Evolutionary conservation across 2,329 filamentous ascomycete species (phyloP).

Genomic region (Neopestalotiopsis sp.): DNA sequence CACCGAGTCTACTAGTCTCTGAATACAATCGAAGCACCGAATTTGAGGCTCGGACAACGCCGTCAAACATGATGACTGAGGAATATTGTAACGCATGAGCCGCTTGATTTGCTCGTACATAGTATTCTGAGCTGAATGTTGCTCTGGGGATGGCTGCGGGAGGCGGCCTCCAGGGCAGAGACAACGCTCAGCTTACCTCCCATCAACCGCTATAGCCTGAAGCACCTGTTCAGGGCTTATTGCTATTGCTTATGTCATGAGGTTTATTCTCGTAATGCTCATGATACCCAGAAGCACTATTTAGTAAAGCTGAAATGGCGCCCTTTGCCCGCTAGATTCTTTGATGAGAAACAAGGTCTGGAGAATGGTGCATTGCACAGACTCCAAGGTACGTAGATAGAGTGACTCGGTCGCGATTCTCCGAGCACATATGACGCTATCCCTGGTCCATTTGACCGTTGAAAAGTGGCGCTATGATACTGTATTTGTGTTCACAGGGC

Average conservation of each 20-base stretch:
- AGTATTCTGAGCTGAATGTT: not conserved
- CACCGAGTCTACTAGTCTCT: too few species aligned
- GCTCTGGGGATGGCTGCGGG: not conserved
- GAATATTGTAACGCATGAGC: not conserved
- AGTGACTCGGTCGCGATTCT: not conserved
- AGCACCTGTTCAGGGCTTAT: not conserved
- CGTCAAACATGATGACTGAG: not conserved
- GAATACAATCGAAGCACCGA: not conserved
- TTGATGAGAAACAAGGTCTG: not conserved
- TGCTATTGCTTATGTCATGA: not conserved
- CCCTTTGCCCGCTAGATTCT: not conserved
- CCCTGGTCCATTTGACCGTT: not conserved
- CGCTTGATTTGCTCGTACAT: not conserved
- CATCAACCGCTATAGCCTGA: too few species aligned
- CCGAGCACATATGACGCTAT: not conserved
- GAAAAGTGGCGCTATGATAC: not conserved
- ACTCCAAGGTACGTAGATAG: not conserved
- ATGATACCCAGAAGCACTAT: not conserved
- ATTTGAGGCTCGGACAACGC: not conserved
- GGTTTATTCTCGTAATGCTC: not conserved
- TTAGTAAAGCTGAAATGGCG: not conserved
- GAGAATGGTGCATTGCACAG: not conserved
- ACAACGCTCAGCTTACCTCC: not conserved
- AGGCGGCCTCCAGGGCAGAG: not conserved
- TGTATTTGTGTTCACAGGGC: not conserved